A percentile compares a stretch with the other conserved stretches of the same genome.
Conservation (phyloP, 164 flowering plant genomes). For the Piper betle region DNA sequence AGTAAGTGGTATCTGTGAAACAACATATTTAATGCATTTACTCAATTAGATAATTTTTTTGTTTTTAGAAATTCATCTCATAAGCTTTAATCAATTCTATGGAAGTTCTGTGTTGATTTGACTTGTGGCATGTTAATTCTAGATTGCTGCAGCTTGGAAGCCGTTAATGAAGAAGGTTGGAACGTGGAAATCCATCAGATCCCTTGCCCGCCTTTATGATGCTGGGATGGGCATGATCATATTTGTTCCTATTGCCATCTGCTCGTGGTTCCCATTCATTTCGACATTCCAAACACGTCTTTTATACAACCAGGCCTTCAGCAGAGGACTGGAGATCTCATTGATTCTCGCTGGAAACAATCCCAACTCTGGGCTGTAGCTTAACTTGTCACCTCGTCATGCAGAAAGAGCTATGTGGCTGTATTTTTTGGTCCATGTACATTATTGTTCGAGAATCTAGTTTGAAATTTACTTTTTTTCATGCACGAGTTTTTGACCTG, state of each 20-base stretch:
- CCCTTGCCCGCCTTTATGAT: conserved; percentile 81
- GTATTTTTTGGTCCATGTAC: too few species aligned
- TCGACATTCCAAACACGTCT: conserved; percentile 92
- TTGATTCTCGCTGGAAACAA: conserved; percentile 96
- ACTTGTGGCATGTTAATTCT: conserved; percentile 3
- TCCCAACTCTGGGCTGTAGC: conserved; percentile 55
- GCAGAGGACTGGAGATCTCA: conserved; percentile 91
- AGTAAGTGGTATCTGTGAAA: conserved; percentile 30
- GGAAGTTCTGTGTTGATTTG: background rate
- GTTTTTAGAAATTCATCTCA: background rate
- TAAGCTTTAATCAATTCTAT: background rate
- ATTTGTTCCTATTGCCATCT: conserved; percentile 77
- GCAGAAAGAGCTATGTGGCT: too few species aligned
- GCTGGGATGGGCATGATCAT: conserved; percentile 98
- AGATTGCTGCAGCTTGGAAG: conserved; percentile 92
- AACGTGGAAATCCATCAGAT: conserved; percentile 81
- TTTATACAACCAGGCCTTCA: conserved; percentile 97
- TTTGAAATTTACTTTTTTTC: too few species aligned
- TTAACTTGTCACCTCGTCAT: too few species aligned
- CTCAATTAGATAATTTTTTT: background rate
- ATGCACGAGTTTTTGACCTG: too few species aligned
- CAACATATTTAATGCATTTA: background rate
- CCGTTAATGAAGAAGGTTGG: conserved; percentile 74
- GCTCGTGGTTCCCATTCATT: conserved; percentile 92
- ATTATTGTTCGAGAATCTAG: too few species aligned